These are phyloP conservation scores for Hanseniaspora mollemarum DNA, from an alignment of 805 yeast species.

Conservation along the genomic window DNA sequence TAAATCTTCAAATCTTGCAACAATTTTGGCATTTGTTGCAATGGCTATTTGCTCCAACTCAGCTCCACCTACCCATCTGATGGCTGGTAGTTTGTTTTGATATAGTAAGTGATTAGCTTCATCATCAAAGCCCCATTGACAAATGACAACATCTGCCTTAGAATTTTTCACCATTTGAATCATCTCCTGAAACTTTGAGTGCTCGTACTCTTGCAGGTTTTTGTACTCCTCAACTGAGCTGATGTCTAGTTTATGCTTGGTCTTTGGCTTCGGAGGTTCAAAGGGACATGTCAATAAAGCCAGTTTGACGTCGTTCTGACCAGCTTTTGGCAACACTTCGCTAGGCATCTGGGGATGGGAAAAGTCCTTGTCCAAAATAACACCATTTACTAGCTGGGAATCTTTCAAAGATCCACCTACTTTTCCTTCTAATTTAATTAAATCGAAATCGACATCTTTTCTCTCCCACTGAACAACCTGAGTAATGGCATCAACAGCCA, in stretches of 20 bases:
- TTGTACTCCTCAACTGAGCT: constrained; percentile 88
- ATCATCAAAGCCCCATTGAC: constrained; percentile 99
- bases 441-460: constrained; percentile 92
- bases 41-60: constrained; percentile 92
- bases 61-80: constrained; percentile 98
- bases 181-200: constrained; percentile 82
- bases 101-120: constrained; percentile 90
- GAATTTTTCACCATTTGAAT: constrained; percentile 70
- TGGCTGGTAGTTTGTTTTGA: constrained; percentile 84
- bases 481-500: constrained; percentile 94
- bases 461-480: constrained; percentile 85
- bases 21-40: constrained; percentile 94
- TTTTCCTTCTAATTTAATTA: constrained; percentile 89
- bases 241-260: constrained; percentile 92
- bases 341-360: constrained; percentile 98
- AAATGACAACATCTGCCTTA: constrained; percentile 92
- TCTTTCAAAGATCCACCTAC: constrained; percentile 90
- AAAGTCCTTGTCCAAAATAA: constrained; percentile 87
- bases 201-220: constrained; percentile 83
- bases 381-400: constrained; percentile 78
- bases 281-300: constrained; percentile 97
- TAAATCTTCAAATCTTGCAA: constrained; percentile 92
- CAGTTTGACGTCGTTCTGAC: constrained; percentile 56
- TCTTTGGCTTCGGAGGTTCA: constrained; percentile 99
- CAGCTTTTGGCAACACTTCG: constrained; percentile 33